Percentiles rank a stretch among this genome's conserved stretches.
Evolutionary conservation across 192 early-diverging fungal species (phyloP).

Genomic region (Podila minutissima): DNA sequence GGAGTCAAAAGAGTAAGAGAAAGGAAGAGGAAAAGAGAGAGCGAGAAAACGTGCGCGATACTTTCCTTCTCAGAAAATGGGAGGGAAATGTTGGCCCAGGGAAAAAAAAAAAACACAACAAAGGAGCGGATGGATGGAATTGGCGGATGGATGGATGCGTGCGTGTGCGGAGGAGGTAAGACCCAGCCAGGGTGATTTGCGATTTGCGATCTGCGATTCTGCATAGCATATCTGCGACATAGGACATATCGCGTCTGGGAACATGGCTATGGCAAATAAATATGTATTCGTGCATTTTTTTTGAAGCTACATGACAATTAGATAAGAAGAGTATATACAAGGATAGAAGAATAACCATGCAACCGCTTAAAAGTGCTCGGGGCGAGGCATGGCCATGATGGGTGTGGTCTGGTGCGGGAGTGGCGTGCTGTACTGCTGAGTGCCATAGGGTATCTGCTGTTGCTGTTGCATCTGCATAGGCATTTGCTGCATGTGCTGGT

Average conservation of each 20-base stretch:
- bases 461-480: not conserved
- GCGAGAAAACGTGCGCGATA: not conserved
- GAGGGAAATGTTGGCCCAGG: no score
- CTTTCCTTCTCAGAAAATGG: not conserved
- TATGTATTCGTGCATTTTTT: no score
- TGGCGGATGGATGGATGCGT: not conserved
- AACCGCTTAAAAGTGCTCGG: conserved; percentile 26
- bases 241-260: no score
- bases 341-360: no score
- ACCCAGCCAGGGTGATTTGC: no score
- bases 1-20: conserved; percentile 3
- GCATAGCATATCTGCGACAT: no score
- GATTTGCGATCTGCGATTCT: no score
- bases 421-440: conserved; percentile 6
- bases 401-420: conserved; percentile 4
- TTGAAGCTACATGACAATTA: not conserved
- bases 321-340: not conserved
- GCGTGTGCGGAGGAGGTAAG: no score
- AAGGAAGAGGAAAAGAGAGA: not conserved
- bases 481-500: not conserved
- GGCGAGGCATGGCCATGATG: conserved; percentile 44
- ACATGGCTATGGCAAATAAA: no score
- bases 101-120: not conserved
- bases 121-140: not conserved
- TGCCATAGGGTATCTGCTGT: conserved; percentile 35